These are phyloP conservation scores for Emericellopsis atlantica DNA, from an alignment of 2,329 filamentous ascomycete genomes.

Conservation along the genomic window DNA sequence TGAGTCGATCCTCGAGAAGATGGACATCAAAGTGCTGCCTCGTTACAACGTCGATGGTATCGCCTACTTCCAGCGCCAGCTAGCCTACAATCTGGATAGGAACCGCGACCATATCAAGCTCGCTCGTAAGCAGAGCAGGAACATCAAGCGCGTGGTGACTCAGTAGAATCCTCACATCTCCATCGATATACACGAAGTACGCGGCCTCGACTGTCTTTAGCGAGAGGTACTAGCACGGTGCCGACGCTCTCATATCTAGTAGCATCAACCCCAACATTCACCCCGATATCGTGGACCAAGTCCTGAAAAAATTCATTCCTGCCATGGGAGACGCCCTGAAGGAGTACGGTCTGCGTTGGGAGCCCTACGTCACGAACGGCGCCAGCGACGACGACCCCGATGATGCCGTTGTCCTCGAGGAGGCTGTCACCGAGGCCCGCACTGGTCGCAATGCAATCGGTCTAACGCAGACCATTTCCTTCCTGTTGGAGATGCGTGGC, in stretches of 20 bases:
- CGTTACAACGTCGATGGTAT: conserved; percentile 16
- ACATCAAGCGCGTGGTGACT: conserved; percentile 11
- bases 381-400: conserved; percentile 4
- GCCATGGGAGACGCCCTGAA: conserved; percentile 10
- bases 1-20: conserved; percentile 9
- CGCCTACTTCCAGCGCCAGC: conserved; percentile 12
- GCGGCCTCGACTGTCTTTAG: conserved; percentile 12
- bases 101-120: conserved; percentile 15
- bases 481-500: conserved; percentile 13
- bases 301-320: conserved; percentile 8
- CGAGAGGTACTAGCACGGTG: conserved; percentile 9
- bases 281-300: conserved; percentile 11
- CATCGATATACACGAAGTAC: conserved; percentile 12
- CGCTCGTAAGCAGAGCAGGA: conserved; percentile 9
- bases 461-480: conserved; percentile 11
- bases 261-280: conserved; percentile 17
- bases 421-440: conserved; percentile 10
- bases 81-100: conserved; percentile 13
- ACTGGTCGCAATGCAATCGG: conserved; percentile 12
- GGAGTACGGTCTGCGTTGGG: conserved; percentile 10
- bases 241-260: conserved; percentile 12
- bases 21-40: conserved; percentile 14
- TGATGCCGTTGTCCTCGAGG: conserved; percentile 8
- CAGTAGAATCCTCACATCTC: conserved; percentile 12
- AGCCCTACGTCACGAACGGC: conserved; percentile 12